Evolutionary conservation across 2,329 filamentous ascomycete species (phyloP).

Genomic region (Ceratocystis harringtonii): DNA sequence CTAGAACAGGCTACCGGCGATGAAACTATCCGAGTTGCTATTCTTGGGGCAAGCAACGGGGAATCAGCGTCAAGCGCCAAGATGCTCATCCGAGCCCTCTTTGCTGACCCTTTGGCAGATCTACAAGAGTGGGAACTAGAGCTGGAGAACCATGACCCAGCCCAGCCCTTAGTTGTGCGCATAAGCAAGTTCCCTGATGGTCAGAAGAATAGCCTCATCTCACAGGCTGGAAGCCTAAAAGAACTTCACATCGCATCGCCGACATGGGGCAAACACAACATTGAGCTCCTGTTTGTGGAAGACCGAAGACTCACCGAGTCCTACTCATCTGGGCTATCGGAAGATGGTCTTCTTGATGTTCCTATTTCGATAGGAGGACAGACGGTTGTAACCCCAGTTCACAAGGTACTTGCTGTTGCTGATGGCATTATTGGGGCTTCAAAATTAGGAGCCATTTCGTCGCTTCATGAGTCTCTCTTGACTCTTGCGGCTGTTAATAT

Average conservation of each 20-base stretch:
- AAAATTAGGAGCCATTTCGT: constrained; percentile 32
- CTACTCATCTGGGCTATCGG: constrained; percentile 26
- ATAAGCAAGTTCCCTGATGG: constrained; percentile 28
- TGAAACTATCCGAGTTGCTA: constrained; percentile 44
- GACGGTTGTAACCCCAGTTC: constrained; percentile 50
- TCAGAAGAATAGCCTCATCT: constrained; percentile 18
- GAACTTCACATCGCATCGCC: constrained; percentile 51
- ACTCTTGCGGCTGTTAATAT: constrained; percentile 46
- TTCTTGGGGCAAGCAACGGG: constrained; percentile 34
- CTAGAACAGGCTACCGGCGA: constrained; percentile 40
- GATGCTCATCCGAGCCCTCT: constrained; percentile 50
- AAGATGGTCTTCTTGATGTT: constrained; percentile 54
- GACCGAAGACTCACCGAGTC: constrained; percentile 27
- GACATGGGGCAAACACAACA: constrained; percentile 41
- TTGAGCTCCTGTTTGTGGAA: constrained; percentile 49
- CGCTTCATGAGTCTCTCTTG: constrained; percentile 27
- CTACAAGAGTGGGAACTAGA: constrained; percentile 53
- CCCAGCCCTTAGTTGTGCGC: constrained; percentile 48
- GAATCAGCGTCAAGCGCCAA: constrained; percentile 36
- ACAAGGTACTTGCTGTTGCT: constrained; percentile 61
- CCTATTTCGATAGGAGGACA: constrained; percentile 2
- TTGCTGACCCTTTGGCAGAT: constrained; percentile 53
- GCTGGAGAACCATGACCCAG: constrained; percentile 36
- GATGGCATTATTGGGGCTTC: constrained; percentile 57
- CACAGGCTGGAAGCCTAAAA: constrained; percentile 20